These are phyloP conservation scores for Epichloe scottii DNA, from an alignment of 2,329 filamentous ascomycete genomes.

Conservation along the genomic window DNA sequence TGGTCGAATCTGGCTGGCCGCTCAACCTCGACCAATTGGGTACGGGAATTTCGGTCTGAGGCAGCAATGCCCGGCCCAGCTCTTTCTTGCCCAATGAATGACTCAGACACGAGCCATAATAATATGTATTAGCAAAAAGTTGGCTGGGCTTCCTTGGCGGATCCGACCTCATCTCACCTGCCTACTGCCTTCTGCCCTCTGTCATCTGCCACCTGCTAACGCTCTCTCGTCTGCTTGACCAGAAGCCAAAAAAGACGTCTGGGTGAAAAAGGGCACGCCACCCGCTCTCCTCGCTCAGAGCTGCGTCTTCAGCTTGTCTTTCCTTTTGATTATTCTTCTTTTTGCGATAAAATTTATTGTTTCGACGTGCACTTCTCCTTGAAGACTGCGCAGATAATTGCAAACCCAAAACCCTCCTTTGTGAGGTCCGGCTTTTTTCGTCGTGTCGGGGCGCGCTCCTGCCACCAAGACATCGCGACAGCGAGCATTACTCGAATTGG, in stretches of 20 bases:
- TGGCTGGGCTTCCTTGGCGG: constrained; percentile 13
- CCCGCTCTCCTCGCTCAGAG: constrained; percentile 10
- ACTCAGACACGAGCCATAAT: not conserved
- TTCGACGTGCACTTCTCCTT: not conserved
- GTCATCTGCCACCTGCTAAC: constrained; percentile 11
- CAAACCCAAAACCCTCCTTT: not conserved
- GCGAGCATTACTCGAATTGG: not conserved
- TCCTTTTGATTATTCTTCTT: constrained; percentile 2
- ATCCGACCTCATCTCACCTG: constrained; percentile 14
- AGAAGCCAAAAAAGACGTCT: constrained; percentile 4
- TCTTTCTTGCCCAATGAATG: not conserved
- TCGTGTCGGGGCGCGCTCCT: not conserved
- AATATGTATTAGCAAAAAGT: constrained; percentile 16
- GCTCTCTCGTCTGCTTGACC: constrained; percentile 7
- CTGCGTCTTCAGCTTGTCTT: constrained; percentile 7
- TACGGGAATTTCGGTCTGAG: constrained; percentile 21
- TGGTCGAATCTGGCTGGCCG: constrained; percentile 18
- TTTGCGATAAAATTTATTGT: constrained; percentile 5
- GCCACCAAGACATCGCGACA: constrained; percentile 2
- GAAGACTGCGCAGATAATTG: not conserved
- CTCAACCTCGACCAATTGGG: constrained; percentile 16
- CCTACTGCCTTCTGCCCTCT: not conserved
- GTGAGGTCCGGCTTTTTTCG: not conserved
- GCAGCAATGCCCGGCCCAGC: constrained; percentile 16
- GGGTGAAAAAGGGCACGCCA: constrained; percentile 19